Base-by-base conservation (phyloP, 2,329 filamentous ascomycete species). In the Colletotrichum eleusines region DNA sequence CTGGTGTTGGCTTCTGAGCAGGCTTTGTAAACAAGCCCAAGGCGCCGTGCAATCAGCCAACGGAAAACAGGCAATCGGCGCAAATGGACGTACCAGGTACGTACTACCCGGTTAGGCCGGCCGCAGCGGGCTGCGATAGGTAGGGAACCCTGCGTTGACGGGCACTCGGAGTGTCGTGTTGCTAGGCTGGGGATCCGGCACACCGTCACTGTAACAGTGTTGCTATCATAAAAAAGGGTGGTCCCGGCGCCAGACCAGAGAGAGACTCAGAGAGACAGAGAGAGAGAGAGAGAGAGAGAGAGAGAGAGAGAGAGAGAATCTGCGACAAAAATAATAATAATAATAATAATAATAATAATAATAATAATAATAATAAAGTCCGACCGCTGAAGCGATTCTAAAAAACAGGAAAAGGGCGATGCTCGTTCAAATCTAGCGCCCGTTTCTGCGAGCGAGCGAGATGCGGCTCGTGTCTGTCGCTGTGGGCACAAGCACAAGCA, bases 351-450 rank as follows among this genome's bases (percentile, higher is more conserved):
- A n/a, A n/a, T n/a, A n/a, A n/a, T n/a, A n/a, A n/a, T n/a, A n/a
- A n/a, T n/a, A n/a, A n/a, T n/a, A n/a, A n/a, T n/a, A n/a, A n/a
- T n/a, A n/a, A n/a, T n/a, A 44, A 35, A 26, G 1, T 5, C 8
- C 14, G 12, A 51, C 18, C 23, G 46, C 59, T 51, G 48, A 62
- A 62, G 59, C 51, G 44, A 40, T 51, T 62, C 59, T 62, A 33
- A 44, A 62, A 50, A n/a, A 62, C 33, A 26, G 14, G n/a, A 0
- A 14, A 40, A 18, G 54, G 35, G 35, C 54, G n/a, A 57, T 63
- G 50, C 59, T 60, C 33, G 38, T 59, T 53, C 53, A 11, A 57
- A 46, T 46, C 55, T 71, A 71, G 69, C 69, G 69, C 35, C 55
- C 53, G 33, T 50, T 59, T 70, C 23, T 28, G 55, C 57, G 63